These are phyloP conservation scores for Rhizopogon vinicolor DNA, from an alignment of 768 basidiomycete genomes.

Conservation along the genomic window DNA sequence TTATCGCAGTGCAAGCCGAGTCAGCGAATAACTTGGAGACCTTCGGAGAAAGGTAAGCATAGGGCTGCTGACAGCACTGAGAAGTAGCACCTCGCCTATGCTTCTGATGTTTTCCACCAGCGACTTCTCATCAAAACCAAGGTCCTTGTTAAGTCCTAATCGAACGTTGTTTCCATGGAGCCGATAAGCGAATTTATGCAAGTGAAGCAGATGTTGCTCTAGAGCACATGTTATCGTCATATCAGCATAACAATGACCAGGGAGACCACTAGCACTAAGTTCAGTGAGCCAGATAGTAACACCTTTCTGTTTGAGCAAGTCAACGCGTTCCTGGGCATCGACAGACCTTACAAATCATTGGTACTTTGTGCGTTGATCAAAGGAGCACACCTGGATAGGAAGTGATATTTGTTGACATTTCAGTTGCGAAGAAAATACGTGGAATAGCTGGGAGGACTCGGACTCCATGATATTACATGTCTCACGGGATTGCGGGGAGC, in stretches of 20 bases:
- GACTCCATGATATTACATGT: too few species aligned
- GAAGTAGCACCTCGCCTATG: slow-evolving; percentile 80
- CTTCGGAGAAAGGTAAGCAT: slow-evolving; percentile 35
- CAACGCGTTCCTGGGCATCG: slow-evolving; percentile 56
- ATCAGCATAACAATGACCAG: background rate
- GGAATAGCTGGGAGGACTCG: too few species aligned
- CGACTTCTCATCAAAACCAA: slow-evolving; percentile 90
- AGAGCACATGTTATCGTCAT: slow-evolving; percentile 90
- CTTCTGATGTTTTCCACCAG: slow-evolving; percentile 94
- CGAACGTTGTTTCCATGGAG: slow-evolving; percentile 96
- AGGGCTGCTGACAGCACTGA: background rate
- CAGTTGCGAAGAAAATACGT: background rate
- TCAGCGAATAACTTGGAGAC: slow-evolving; percentile 94
- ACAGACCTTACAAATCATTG: slow-evolving; percentile 59
- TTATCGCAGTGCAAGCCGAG: slow-evolving; percentile 78
- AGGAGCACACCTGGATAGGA: slow-evolving; percentile 57
- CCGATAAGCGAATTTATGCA: slow-evolving; percentile 82
- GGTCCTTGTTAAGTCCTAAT: slow-evolving; percentile 94
- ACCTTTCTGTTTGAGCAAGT: slow-evolving; percentile 76
- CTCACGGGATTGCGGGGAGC: too few species aligned
- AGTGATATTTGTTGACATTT: slow-evolving; percentile 50
- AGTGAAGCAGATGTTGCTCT: slow-evolving; percentile 90
- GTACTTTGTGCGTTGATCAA: background rate
- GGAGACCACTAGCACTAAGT: slow-evolving; percentile 77
- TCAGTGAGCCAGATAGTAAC: slow-evolving; percentile 97